Evolutionary conservation across 257 asterid genomes (phyloP), one percentile per base, ranked within the genome.

Genomic region (Galeopsis tetrahit): DNA sequence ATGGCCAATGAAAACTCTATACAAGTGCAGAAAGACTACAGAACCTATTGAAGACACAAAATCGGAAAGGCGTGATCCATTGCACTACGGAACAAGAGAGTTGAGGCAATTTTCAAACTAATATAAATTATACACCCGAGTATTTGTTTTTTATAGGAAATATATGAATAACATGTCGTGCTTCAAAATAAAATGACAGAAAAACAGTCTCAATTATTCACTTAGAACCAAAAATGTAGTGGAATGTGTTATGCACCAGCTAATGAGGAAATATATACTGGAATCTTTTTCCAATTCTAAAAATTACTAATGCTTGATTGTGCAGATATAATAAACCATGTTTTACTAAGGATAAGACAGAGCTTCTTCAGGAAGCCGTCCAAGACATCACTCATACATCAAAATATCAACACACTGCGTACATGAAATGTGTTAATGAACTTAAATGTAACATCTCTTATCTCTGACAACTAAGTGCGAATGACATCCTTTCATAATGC

Each of bases 281-380:
- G 6, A 31, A 66, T 13, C 56, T 39, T 31, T 39, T 21, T 13
- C 8, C 63, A 10, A 48, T 70, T 42, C 74, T 57, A 42, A 6
- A 42, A 9, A 8, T 55, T 28, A 48, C 39, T 31, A 62, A 17
- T 52, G 63, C 51, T 11, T 10, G 48, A 48, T 36, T 49, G 46
- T 68, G 44, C 31, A 34, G 68, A 75, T 11, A 33, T 42, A 66
- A 59, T 15, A 43, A 44, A 58, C 52, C 35, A 21, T 5, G 46
- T 48, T 39, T 64, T 39, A 46, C 51, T 38, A 57, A 39, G 9
- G 15, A 69, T 70, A 52, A 51, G 21, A 5, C 7, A 8, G 33
- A 69, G 67, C 71, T 61, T 66, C 51, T 62, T 40, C 31, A 73
- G 48, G 38, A 28, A 69, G 63, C 57, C 43, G 28, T 33, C 33